Evolutionary conservation across 441 rosid genomes (phyloP).

Genomic region (Macaranga tanarius): DNA sequence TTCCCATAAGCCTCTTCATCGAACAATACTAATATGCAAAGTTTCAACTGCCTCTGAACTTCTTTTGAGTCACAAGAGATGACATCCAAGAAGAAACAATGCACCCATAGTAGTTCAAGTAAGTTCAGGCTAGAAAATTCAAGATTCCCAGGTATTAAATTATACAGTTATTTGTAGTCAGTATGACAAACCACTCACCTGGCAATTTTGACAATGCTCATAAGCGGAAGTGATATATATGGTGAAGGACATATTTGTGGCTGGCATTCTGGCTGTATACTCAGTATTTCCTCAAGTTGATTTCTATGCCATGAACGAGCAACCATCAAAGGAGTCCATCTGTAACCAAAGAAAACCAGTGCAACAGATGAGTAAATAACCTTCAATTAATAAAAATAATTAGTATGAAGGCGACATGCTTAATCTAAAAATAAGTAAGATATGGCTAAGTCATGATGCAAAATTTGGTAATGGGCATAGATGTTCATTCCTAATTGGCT

Average conservation of each 20-base stretch:
- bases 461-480: neutral
- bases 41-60: neutral
- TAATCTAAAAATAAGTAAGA: neutral
- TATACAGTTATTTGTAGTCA: neutral
- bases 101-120: neutral
- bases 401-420: neutral
- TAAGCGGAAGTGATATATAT: slow-evolving; percentile 79
- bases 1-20: neutral
- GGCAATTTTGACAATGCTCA: slow-evolving; percentile 90
- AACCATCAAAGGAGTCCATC: slow-evolving; percentile 91
- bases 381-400: slow-evolving; percentile 1
- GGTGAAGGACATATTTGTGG: slow-evolving; percentile 56
- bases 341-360: slow-evolving; percentile 31
- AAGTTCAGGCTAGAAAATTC: neutral
- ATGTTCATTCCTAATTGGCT: neutral
- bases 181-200: slow-evolving; percentile 45
- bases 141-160: neutral
- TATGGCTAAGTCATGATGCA: slow-evolving; percentile 12
- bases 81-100: neutral
- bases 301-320: slow-evolving; percentile 89
- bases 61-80: neutral
- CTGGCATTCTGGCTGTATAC: slow-evolving; percentile 42
- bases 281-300: slow-evolving; percentile 74
- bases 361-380: slow-evolving; percentile 13
- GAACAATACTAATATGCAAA: neutral